Base-by-base conservation (phyloP, 345 rosid genomes). In the Ailanthus altissimus region DNA sequence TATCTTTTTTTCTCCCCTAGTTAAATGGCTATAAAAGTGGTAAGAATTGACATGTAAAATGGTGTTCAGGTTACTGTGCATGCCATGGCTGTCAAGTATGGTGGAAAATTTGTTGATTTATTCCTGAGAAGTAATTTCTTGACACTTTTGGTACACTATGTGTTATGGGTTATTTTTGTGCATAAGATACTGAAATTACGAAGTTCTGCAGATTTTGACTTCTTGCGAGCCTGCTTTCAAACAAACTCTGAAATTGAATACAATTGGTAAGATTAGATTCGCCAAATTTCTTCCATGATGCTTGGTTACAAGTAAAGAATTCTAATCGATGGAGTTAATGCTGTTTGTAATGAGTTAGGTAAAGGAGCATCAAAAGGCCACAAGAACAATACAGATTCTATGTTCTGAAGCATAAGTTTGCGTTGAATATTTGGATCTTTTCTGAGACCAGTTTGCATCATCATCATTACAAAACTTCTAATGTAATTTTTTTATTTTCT, bases 381-480 rank as follows among this genome's bases (percentile, higher is more conserved):
- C 95, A 74, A 86, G 95, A 84, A 92, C 93, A 40, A 85, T 92
- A 81, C 98, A 94, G 86, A 89, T 97, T 67, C 68, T 92, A 15
- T 94, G 97, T 81, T 92, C 94, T 69, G 98, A 94, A 85, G 98
- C 97, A 75, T 92, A 93, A 93, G 97, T 93, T 75, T 82, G 85
- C 74, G 14, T 67, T n/a, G 36, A 56, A 16, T 20, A 49, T 47
- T 72, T 51, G 46, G 40, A 45, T 13, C 42, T 79, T 23, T 62
- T 76, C 61, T 49, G 23, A 71, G 70, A 59, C 57, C 11, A 47
- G 65, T 20, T 20, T 28, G 18, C 26, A 49, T 50, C n/a, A 51
- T 42, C 28, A 25, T 60, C 66, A 63, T 25, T 6, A 56, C 25
- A 59, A 68, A 25, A 32, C 45, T 73, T 63, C 32, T 59, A 57